Conservation (phyloP, 805 yeast genomes). For the Torulaspora microellipsoides region DNA sequence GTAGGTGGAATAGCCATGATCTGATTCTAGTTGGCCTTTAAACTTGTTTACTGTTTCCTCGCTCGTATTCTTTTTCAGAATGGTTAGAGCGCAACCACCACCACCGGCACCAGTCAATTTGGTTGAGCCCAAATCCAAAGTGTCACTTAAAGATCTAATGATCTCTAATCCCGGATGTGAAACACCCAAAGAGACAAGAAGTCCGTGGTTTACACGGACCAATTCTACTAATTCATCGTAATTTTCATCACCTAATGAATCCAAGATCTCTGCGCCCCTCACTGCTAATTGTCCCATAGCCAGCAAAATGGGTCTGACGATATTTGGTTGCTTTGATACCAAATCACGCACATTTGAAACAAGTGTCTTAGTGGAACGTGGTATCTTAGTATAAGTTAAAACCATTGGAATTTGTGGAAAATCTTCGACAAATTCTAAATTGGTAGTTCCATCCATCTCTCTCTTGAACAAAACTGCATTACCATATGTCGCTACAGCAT, state of each 20-base stretch:
- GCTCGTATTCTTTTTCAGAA: slow-evolving; percentile 48
- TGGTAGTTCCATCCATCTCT: slow-evolving; percentile 28
- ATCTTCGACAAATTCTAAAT: slow-evolving; percentile 27
- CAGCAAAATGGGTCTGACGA: slow-evolving; percentile 56
- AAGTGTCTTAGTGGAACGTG: slow-evolving; percentile 78
- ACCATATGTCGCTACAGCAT: slow-evolving; percentile 92
- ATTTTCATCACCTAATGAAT: slow-evolving; percentile 45
- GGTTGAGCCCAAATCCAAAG: slow-evolving; percentile 69
- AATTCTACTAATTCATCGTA: slow-evolving; percentile 48
- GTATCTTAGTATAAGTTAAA: slow-evolving; percentile 80
- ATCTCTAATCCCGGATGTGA: slow-evolving; percentile 88
- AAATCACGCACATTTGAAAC: slow-evolving; percentile 71
- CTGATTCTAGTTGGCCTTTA: slow-evolving; percentile 31
- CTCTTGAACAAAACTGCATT: slow-evolving; percentile 92
- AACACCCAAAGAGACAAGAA: slow-evolving; percentile 80
- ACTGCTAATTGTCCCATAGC: slow-evolving; percentile 72
- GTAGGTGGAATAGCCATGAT: slow-evolving; percentile 64
- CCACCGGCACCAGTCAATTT: slow-evolving; percentile 99
- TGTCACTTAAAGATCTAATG: slow-evolving; percentile 63
- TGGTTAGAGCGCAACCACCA: slow-evolving; percentile 95
- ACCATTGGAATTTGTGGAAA: slow-evolving; percentile 72
- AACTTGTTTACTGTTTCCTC: slow-evolving; percentile 35
- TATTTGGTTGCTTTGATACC: slow-evolving; percentile 48
- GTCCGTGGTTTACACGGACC: slow-evolving; percentile 80
- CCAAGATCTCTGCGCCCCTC: slow-evolving; percentile 46